Conservation (phyloP, 768 basidiomycete genomes). For the Panaeolus cyanescens region DNA sequence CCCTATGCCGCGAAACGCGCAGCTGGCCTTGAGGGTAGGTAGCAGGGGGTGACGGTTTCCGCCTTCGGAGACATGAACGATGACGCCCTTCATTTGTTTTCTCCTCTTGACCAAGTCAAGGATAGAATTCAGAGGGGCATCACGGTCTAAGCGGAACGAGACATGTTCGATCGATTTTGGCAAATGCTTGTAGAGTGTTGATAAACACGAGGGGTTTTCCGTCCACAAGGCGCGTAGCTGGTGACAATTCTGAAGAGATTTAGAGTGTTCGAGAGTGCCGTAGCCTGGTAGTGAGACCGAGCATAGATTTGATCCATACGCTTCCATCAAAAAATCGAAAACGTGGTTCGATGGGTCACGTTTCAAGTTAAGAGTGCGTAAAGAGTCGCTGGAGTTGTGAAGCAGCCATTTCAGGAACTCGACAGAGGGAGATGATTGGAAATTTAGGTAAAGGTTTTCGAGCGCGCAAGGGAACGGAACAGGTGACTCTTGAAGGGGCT, state of each 20-base stretch:
- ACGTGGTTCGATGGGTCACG: slow-evolving; percentile 58
- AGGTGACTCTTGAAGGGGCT: slow-evolving; percentile 42
- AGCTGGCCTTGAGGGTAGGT: slow-evolving; percentile 59
- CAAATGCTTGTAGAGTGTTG: slow-evolving; percentile 47
- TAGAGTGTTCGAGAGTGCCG: slow-evolving; percentile 45
- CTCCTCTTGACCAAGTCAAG: slow-evolving; percentile 53
- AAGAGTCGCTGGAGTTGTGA: slow-evolving; percentile 50
- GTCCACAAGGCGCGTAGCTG: slow-evolving; percentile 56
- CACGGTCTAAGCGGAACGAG: slow-evolving; percentile 60
- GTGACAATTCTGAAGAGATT: slow-evolving; percentile 47
- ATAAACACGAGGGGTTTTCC: slow-evolving; percentile 52
- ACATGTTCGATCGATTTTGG: slow-evolving; percentile 54
- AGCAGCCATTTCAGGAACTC: slow-evolving; percentile 75
- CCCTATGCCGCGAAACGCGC: slow-evolving; percentile 62
- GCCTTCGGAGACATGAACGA: slow-evolving; percentile 55
- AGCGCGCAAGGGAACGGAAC: slow-evolving; percentile 50
- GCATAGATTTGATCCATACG: slow-evolving; percentile 49
- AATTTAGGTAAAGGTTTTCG: slow-evolving; percentile 60
- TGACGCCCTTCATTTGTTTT: slow-evolving; percentile 47
- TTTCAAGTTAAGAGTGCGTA: slow-evolving; percentile 57
- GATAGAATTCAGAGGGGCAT: slow-evolving; percentile 54
- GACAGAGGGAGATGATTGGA: slow-evolving; percentile 60
- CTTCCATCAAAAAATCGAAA: slow-evolving; percentile 54
- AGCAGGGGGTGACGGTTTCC: slow-evolving; percentile 53
- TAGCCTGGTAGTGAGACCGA: slow-evolving; percentile 63